Percentiles rank a stretch among this genome's conserved stretches.
phyloP scores from a whole-genome alignment of 75 land plant species.

The Selaginella tamariscina region DNA sequence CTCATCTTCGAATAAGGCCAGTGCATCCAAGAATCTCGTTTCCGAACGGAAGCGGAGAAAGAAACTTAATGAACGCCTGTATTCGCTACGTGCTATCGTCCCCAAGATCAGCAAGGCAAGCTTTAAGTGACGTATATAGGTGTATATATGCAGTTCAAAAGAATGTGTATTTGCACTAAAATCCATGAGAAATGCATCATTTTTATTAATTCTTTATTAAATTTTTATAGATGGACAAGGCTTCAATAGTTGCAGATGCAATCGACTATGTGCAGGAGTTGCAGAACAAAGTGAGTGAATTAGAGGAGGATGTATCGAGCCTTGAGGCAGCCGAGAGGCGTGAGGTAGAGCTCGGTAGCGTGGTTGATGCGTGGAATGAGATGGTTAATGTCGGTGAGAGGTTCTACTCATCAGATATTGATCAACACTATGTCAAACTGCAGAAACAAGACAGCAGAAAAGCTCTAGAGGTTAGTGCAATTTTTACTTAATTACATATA shows the following conservation, averaged over 20 bases:
- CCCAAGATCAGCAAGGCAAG: conserved; percentile 26
- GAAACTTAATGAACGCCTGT: conserved; percentile 23
- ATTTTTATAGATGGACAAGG: conserved; percentile 88
- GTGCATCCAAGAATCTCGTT: conserved; percentile 18
- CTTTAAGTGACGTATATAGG: neutral
- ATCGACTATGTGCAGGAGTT: conserved; percentile 65
- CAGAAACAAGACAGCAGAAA: neutral
- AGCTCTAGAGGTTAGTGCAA: neutral
- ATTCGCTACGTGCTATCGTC: conserved; percentile 19
- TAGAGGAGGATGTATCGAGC: conserved; percentile 37
- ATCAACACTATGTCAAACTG: neutral
- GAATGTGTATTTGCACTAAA: neutral
- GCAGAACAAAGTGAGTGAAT: conserved; percentile 47
- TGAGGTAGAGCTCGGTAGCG: conserved; percentile 1
- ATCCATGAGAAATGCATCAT: neutral
- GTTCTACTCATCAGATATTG: neutral
- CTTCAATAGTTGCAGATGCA: conserved; percentile 70
- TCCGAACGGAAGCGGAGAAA: conserved; percentile 22
- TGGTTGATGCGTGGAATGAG: neutral
- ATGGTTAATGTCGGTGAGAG: neutral
- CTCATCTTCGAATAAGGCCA: too few relatives aligned
- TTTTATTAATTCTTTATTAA: too few relatives aligned
- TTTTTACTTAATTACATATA: neutral
- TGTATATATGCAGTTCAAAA: conserved; percentile 4
- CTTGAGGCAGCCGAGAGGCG: conserved; percentile 10